Conservation (phyloP, 116 monocot genomes). For the Iris pallida region DNA sequence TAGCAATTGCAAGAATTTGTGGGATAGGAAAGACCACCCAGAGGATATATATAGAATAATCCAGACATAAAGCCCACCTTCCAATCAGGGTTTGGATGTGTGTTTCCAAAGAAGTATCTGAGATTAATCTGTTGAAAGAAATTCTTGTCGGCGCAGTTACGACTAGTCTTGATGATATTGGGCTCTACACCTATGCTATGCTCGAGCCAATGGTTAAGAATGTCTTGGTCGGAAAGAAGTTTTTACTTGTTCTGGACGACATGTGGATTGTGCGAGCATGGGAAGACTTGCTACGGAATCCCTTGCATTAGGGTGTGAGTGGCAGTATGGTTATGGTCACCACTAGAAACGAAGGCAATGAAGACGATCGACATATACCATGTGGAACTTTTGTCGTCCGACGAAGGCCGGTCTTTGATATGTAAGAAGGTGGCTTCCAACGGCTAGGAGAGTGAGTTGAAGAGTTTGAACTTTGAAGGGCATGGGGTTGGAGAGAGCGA, state of each 20-base stretch:
- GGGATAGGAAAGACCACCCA: slow-evolving; percentile 6
- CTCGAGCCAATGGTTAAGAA: neutral
- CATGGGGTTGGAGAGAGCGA: slow-evolving; percentile 31
- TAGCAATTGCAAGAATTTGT: slow-evolving; percentile 1
- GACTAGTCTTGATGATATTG: neutral
- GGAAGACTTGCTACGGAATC: slow-evolving; percentile 11
- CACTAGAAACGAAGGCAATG: slow-evolving; percentile 31
- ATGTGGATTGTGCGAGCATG: slow-evolving; percentile 27
- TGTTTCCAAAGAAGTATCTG: neutral
- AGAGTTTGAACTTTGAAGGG: slow-evolving; percentile 7
- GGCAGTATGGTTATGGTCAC: slow-evolving; percentile 37
- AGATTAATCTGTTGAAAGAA: neutral
- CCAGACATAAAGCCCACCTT: neutral
- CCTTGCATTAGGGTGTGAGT: slow-evolving; percentile 12
- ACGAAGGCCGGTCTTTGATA: slow-evolving; percentile 3
- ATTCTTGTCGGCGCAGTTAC: neutral
- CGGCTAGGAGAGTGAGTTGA: slow-evolving; percentile 1
- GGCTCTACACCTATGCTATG: neutral
- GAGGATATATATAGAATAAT: neutral
- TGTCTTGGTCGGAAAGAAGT: slow-evolving; percentile 1
- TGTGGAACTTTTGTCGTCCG: slow-evolving; percentile 1
- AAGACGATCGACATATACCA: slow-evolving; percentile 5
- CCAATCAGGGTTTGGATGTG: neutral
- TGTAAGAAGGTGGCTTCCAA: slow-evolving; percentile 17
- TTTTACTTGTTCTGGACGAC: too few species aligned